Conservation (phyloP, 2,329 filamentous ascomycete species). For the Nannizzia gypsea region DNA sequence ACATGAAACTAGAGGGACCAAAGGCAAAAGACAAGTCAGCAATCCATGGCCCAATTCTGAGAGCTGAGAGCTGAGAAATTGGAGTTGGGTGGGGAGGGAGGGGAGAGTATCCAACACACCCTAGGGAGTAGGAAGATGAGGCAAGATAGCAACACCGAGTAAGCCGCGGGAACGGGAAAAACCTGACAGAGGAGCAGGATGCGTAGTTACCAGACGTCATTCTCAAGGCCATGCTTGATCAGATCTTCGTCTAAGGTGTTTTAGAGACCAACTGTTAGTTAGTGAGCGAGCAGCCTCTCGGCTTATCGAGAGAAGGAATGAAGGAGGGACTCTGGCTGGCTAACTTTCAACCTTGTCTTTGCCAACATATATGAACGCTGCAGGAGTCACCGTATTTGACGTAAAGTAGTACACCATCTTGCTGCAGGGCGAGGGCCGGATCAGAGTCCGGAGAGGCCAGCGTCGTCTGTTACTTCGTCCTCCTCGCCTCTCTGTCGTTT, state of each 20-base stretch:
- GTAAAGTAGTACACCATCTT: conserved; percentile 93
- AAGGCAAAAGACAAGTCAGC: conserved; percentile 3
- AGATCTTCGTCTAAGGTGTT: conserved; percentile 70
- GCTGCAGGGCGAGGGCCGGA: not conserved
- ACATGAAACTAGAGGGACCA: conserved; percentile 63
- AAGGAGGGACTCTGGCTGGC: conserved; percentile 20
- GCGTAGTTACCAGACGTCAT: conserved; percentile 69
- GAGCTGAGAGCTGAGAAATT: not conserved
- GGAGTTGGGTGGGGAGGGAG: not conserved
- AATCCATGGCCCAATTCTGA: not conserved
- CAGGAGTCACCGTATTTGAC: conserved; percentile 67
- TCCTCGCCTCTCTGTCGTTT: not conserved
- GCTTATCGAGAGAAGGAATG: not conserved
- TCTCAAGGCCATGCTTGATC: conserved; percentile 86
- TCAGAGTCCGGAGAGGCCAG: not conserved
- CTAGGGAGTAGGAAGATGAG: conserved; percentile 16
- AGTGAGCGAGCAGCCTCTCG: not conserved
- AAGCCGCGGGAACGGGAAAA: not conserved
- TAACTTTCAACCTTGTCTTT: conserved; percentile 99
- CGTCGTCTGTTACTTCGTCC: not conserved
- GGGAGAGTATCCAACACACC: conserved; percentile 18
- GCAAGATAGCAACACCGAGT: not conserved
- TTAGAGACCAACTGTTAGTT: conserved; percentile 8
- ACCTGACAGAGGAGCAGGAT: not conserved
- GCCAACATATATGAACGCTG: conserved; percentile 87